phyloP scores from a whole-genome alignment of 306 rosid species.

The Malus domestica region ASM211411v1 NC_041793.1:35513001-35513500 shows the following conservation, averaged over 20 bases:
- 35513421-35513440: neutral
- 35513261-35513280: slow-evolving; percentile 38
- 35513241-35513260: slow-evolving; percentile 22
- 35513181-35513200: slow-evolving; percentile 69
- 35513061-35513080: slow-evolving; percentile 60
- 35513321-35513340: slow-evolving; percentile 31
- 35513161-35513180: slow-evolving; percentile 56
- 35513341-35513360: slow-evolving; percentile 46
- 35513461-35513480: no score
- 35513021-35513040: slow-evolving; percentile 48
- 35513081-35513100: slow-evolving; percentile 16
- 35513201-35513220: slow-evolving; percentile 66
- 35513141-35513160: slow-evolving; percentile 60
- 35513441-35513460: neutral
- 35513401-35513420: neutral
- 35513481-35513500: neutral
- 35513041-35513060: slow-evolving; percentile 54
- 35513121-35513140: slow-evolving; percentile 62
- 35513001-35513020: neutral
- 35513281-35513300: slow-evolving; percentile 31
- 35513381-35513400: neutral
- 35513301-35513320: slow-evolving; percentile 29
- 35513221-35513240: slow-evolving; percentile 64
- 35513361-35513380: slow-evolving; percentile 25
- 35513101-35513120: slow-evolving; percentile 30